Percentiles rank a stretch among this genome's conserved stretches.
phyloP scores from a whole-genome alignment of 2,329 filamentous ascomycete genomes.

The Claviceps africana region DNA sequence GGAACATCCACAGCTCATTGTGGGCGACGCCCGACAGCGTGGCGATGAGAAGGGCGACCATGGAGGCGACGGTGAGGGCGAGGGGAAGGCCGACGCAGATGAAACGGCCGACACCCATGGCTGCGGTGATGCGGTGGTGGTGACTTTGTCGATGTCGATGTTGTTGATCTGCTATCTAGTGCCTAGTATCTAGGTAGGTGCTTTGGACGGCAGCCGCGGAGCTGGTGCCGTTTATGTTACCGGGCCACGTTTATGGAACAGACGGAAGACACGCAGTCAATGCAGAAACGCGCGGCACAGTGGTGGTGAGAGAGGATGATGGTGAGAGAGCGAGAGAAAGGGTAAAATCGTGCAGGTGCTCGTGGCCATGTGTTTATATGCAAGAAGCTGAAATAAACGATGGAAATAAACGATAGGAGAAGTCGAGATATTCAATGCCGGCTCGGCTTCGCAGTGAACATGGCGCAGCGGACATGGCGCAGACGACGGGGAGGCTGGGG shows the following conservation, averaged over 20 bases:
- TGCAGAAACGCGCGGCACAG: not conserved
- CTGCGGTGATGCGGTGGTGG: conserved; percentile 12
- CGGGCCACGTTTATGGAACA: not conserved
- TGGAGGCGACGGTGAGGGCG: conserved; percentile 59
- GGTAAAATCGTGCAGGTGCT: not conserved
- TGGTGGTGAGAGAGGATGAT: not conserved
- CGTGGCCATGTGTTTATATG: not conserved
- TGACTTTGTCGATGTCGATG: not conserved
- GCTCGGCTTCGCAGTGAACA: not conserved
- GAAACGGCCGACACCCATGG: conserved; percentile 57
- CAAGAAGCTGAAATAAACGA: no score
- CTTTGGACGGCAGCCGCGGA: not conserved
- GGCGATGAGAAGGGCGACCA: conserved; percentile 53
- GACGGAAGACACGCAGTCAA: not conserved
- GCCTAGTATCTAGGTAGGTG: no score
- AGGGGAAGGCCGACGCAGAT: conserved; percentile 83
- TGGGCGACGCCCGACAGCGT: conserved; percentile 41
- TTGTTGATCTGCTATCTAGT: no score
- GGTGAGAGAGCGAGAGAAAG: not conserved
- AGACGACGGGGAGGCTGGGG: not conserved
- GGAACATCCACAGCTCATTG: conserved; percentile 43
- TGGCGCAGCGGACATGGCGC: no score
- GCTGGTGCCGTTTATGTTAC: not conserved
- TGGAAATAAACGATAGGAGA: no score
- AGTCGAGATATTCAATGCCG: not conserved